Percentiles rank a stretch among this genome's conserved stretches.
Evolutionary conservation across 148 eudicot genomes (phyloP).

Genomic region (Dianthus caryophyllus): DNA sequence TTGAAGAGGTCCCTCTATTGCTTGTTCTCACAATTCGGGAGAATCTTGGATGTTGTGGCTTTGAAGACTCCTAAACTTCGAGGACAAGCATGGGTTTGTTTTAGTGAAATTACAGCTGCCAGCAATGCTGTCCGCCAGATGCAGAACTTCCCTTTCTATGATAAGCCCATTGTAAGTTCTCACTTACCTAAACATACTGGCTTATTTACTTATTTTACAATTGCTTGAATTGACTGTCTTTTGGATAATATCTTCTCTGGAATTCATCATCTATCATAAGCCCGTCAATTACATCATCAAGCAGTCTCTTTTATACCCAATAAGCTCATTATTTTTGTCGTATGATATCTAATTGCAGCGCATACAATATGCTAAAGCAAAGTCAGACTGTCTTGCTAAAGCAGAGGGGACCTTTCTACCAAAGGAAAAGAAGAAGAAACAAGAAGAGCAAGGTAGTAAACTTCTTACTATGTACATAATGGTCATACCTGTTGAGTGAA

Average conservation of each 20-base stretch:
- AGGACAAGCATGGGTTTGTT: slow-evolving; percentile 95
- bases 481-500: neutral
- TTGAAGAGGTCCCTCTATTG: slow-evolving; percentile 92
- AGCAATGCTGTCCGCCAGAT: slow-evolving; percentile 96
- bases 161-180: slow-evolving; percentile 78
- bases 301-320: neutral
- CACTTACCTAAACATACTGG: no score
- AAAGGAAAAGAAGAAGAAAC: slow-evolving; percentile 73
- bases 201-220: no score
- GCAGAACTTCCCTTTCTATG: slow-evolving; percentile 95
- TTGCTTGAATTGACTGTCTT: neutral
- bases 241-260: neutral
- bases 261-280: neutral
- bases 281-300: neutral
- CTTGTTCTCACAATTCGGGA: slow-evolving; percentile 94
- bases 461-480: neutral
- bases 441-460: slow-evolving; percentile 71
- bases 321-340: neutral
- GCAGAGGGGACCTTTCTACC: slow-evolving; percentile 68
- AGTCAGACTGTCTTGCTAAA: slow-evolving; percentile 89
- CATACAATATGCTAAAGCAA: slow-evolving; percentile 88
- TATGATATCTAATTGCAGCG: slow-evolving; percentile 42
- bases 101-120: slow-evolving; percentile 88
- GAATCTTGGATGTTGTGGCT: slow-evolving; percentile 81
- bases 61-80: slow-evolving; percentile 86